These are phyloP conservation scores for Pleurotus sapidus DNA, from an alignment of 768 basidiomycete genomes.

Conservation along the genomic window DNA sequence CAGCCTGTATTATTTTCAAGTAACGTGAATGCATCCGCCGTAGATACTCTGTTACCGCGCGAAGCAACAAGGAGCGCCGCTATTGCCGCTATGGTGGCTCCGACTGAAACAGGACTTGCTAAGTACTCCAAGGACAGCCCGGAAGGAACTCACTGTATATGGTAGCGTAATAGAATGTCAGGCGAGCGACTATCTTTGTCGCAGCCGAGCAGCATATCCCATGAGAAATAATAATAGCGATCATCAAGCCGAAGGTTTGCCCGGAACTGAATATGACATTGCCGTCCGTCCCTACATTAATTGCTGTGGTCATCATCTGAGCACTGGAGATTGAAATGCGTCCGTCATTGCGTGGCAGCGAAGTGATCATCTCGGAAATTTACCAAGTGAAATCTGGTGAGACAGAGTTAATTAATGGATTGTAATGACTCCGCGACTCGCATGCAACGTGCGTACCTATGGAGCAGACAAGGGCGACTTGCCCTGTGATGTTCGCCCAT, in stretches of 20 bases:
- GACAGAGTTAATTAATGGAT: neutral
- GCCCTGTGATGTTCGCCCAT: constrained; percentile 65
- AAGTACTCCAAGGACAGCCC: neutral
- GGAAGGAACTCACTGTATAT: constrained; percentile 41
- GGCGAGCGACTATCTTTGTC: constrained; percentile 50
- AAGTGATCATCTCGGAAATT: neutral
- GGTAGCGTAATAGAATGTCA: constrained; percentile 55
- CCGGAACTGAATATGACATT: constrained; percentile 39
- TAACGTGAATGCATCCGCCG: constrained; percentile 53
- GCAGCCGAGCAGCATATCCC: constrained; percentile 59
- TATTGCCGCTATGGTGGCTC: constrained; percentile 55
- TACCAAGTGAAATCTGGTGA: constrained; percentile 6
- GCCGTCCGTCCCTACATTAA: constrained; percentile 53
- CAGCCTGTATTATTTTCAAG: constrained; percentile 65
- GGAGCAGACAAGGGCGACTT: constrained; percentile 49
- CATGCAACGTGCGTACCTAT: constrained; percentile 29
- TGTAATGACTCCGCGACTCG: no score
- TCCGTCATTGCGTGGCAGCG: neutral
- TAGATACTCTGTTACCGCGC: constrained; percentile 44
- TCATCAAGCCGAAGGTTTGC: constrained; percentile 55
- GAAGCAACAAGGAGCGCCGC: constrained; percentile 48
- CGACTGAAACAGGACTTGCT: constrained; percentile 31
- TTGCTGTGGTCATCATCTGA: constrained; percentile 63
- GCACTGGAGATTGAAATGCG: constrained; percentile 23
- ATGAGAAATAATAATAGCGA: constrained; percentile 52